Base-by-base conservation (phyloP, 345 rosid genomes). In the Moricandia arvensis region DNA sequence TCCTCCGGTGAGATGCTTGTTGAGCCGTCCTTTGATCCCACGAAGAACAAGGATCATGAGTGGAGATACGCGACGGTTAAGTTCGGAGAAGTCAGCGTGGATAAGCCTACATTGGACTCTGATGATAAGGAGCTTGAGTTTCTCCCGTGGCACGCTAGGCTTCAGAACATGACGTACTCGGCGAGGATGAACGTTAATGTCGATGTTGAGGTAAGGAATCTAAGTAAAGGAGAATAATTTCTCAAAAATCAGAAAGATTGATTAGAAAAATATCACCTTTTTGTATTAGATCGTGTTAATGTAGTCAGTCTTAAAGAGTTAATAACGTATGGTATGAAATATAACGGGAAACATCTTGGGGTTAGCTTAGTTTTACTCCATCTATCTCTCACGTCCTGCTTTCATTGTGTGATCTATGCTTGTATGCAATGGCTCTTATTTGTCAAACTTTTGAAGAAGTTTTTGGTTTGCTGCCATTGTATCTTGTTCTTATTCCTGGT, bases 131-230 rank as follows among this genome's bases (percentile, higher is more conserved):
- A 85, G 29, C 86, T 70, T 9, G 82, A 77, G 34, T 53, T 91
- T 73, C 80, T 88, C 51, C 96, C 96, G 0, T 85, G 93, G 81
- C 89, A 89, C 79, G 93, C 97, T 0, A 83, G 97, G 59, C 91
- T 95, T 59, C 99, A 95, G 80, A 95, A 95, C 72, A 95, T 90
- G 96, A 92, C 97, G 0, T 95, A 92, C 73, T 86, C 97, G 2
- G 60, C 94, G 0, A 75, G 85, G 78, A 89, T 95, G 85, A 90
- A 85, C 79, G 85, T 90, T 7, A 75, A 82, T 55, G 86, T 90
- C 66, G 62, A 77, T 41, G 83, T 92, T 80, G 85, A 90, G 97
- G 99, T 88, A 76, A 88, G 18, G 6, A 5, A n/a, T 21, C 6
- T 3, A 4, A n/a, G 18, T 5, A 43, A 12, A 12, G 4, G 15